These are phyloP conservation scores for Apocynum venetum DNA, from an alignment of 257 asterid species.

Conservation along the genomic window DNA sequence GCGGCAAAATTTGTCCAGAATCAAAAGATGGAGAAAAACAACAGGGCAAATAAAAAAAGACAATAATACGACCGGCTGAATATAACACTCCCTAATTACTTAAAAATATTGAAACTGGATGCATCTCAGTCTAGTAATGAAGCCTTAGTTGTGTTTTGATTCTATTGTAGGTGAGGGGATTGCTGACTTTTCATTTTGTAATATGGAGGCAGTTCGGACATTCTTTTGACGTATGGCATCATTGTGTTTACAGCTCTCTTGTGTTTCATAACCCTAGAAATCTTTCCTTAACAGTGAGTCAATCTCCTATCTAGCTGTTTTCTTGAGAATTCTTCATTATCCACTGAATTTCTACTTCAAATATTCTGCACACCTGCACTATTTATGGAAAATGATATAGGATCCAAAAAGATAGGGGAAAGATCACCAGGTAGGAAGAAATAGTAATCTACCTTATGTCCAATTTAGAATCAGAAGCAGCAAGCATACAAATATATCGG, in stretches of 20 bases:
- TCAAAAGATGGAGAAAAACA: background rate
- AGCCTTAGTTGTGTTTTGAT: no score
- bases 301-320: background rate
- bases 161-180: no score
- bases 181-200: background rate
- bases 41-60: background rate
- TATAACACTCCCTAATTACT: background rate
- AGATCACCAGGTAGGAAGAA: background rate
- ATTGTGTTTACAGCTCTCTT: no score
- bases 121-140: background rate
- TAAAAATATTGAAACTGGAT: background rate
- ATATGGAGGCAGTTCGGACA: background rate
- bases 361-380: background rate
- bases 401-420: background rate
- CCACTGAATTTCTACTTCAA: background rate
- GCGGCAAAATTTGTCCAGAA: no score
- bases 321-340: background rate
- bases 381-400: background rate
- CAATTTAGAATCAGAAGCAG: constrained; percentile 82
- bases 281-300: background rate
- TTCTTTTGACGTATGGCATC: background rate
- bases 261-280: background rate
- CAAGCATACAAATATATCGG: constrained; percentile 93
- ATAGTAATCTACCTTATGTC: constrained; percentile 73
- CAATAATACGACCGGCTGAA: background rate